Evolutionary conservation across 1,284 basidiomycete species (phyloP).

Genomic region (Fomes fomentarius): DNA sequence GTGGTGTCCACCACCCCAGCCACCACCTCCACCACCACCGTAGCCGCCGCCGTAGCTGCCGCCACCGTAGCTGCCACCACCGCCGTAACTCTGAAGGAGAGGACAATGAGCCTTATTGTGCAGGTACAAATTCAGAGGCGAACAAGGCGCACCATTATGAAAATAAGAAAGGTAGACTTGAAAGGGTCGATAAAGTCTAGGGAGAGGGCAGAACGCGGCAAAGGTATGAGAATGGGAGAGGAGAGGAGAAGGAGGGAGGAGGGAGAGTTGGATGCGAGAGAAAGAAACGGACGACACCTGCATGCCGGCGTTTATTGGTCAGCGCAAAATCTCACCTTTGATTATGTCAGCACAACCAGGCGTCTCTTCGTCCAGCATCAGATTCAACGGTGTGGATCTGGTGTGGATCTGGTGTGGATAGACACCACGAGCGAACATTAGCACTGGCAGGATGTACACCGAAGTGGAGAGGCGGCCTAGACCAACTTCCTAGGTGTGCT

Average conservation of each 20-base stretch:
- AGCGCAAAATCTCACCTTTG: slow-evolving; percentile 14
- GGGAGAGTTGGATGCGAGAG: too few relatives aligned
- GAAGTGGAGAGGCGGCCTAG: too few relatives aligned
- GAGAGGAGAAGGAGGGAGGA: too few relatives aligned
- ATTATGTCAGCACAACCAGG: slow-evolving; percentile 11
- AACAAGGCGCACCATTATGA: slow-evolving; percentile 38
- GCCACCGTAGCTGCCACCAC: slow-evolving; percentile 31
- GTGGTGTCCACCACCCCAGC: slow-evolving; percentile 56
- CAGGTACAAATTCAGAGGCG: not conserved
- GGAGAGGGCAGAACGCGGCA: too few relatives aligned
- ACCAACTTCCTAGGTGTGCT: too few relatives aligned
- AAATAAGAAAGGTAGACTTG: slow-evolving; percentile 14
- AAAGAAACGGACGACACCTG: not conserved
- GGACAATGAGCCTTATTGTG: not conserved
- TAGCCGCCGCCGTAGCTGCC: slow-evolving; percentile 42
- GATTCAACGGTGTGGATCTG: not conserved
- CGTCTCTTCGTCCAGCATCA: not conserved
- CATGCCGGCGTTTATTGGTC: slow-evolving; percentile 3
- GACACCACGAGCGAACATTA: too few relatives aligned
- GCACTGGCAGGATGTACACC: too few relatives aligned
- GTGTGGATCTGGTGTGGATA: too few relatives aligned
- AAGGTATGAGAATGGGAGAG: too few relatives aligned
- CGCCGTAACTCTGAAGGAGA: slow-evolving; percentile 39
- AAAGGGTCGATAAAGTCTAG: not conserved
- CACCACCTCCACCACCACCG: slow-evolving; percentile 53